Evolutionary conservation across 768 basidiomycete species (phyloP).

Genomic region (Mycena filopes): DNA sequence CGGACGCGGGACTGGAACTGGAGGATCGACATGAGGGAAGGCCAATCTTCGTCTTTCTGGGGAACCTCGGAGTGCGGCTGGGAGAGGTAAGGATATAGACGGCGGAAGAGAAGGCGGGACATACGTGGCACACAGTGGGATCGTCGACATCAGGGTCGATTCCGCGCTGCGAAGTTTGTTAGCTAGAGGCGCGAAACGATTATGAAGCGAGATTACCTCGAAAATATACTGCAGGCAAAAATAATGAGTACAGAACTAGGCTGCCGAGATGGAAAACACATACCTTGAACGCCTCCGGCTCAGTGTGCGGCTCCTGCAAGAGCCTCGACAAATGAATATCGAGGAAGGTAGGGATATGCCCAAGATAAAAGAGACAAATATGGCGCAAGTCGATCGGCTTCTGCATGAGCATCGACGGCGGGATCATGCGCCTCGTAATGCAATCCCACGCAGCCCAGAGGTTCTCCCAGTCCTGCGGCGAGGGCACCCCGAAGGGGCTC

Average conservation of each 20-base stretch:
- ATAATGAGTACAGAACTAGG: neutral
- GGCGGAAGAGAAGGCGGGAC: conserved; percentile 36
- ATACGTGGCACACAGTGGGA: conserved; percentile 85
- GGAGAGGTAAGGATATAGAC: neutral
- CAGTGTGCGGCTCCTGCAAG: conserved; percentile 80
- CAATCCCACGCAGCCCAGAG: conserved; percentile 93
- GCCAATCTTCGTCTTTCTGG: conserved; percentile 85
- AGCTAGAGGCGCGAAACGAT: neutral
- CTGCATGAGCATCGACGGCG: conserved; percentile 82
- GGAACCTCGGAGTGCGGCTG: conserved; percentile 94
- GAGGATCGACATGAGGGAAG: conserved; percentile 73
- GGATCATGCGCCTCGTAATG: conserved; percentile 87
- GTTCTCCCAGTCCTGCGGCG: conserved; percentile 79
- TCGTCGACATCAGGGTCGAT: conserved; percentile 97
- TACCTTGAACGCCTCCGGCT: conserved; percentile 85
- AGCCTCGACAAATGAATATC: conserved; percentile 89
- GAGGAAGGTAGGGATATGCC: conserved; percentile 92
- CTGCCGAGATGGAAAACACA: conserved; percentile 23
- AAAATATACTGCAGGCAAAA: conserved; percentile 68
- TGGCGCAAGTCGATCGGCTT: conserved; percentile 96
- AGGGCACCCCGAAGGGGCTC: conserved; percentile 75
- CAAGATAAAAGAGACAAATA: conserved; percentile 96
- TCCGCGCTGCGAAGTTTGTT: conserved; percentile 70
- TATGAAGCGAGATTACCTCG: conserved; percentile 56
- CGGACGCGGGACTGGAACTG: conserved; percentile 84